These are phyloP conservation scores for Actinomortierella wolfii DNA, from an alignment of 371 early-diverging fungal genomes.

Conservation along the genomic window DNA sequence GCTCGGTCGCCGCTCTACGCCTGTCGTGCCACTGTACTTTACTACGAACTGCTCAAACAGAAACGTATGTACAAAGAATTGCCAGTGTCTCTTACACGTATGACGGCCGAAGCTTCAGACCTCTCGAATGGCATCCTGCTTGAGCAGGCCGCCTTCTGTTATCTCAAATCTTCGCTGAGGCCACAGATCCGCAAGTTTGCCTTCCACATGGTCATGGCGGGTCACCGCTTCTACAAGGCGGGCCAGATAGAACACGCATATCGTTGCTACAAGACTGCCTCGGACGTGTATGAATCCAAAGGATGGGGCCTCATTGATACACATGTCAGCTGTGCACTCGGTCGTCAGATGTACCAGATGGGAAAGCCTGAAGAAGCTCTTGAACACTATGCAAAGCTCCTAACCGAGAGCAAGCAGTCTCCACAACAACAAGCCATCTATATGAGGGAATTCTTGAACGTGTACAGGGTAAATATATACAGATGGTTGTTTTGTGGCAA, in stretches of 20 bases:
- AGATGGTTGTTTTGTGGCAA: no score
- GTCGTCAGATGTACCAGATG: constrained; percentile 73
- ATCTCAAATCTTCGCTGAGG: constrained; percentile 52
- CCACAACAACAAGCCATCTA: constrained; percentile 73
- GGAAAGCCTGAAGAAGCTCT: constrained; percentile 62
- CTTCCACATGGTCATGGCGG: constrained; percentile 88
- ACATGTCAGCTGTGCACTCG: constrained; percentile 87
- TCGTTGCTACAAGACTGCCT: constrained; percentile 71
- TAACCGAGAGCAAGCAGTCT: constrained; percentile 68
- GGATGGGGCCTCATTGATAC: constrained; percentile 85
- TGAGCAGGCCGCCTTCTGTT: constrained; percentile 90
- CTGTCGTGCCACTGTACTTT: constrained; percentile 74
- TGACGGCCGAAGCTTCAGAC: constrained; percentile 80
- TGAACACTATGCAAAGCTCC: constrained; percentile 66
- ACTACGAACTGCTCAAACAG: constrained; percentile 79
- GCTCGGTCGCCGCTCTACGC: constrained; percentile 68
- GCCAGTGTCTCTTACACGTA: constrained; percentile 67
- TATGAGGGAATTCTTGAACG: constrained; percentile 76
- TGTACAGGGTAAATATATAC: constrained; percentile 70
- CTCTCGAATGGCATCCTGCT: constrained; percentile 78
- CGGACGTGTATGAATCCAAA: constrained; percentile 61
- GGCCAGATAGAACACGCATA: constrained; percentile 74
- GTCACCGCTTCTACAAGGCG: constrained; percentile 79
- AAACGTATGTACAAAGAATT: constrained; percentile 73
- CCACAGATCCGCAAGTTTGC: constrained; percentile 85